Base-by-base conservation (phyloP, 2,329 filamentous ascomycete species). In the Rutstroemia sp. region DNA sequence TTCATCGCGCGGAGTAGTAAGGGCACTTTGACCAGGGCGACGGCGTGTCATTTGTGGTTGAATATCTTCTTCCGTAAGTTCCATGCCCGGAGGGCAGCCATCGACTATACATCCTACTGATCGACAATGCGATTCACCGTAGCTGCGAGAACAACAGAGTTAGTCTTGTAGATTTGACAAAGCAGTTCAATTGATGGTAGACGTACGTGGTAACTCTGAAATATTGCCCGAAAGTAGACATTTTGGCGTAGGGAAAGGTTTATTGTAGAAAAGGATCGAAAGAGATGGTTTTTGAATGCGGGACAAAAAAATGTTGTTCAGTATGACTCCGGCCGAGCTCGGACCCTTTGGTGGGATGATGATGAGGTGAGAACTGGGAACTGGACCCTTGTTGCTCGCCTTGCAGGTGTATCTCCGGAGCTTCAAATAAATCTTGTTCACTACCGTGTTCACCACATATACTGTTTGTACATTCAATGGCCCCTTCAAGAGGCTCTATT, bases 41-140 rank as follows among this genome's bases (percentile, higher is more conserved):
- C 92, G 83, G 62, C 92, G 86, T 61, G 87, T 95, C 82, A 97
- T 89, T 75, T 96, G 91, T 49, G 91, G 91, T 75, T 99, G 92
- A 70, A 97, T 95, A 69, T 95, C 90, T 54, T 77, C 79, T 73
- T 96, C 92, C 61, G 83, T 87, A 71, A 97, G 83, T 67, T 85
- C 77, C 79, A 97, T 86, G 67, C 90, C 89, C 14, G 94, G 92
- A 38, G 92, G 94, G 69, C 85, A 88, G 66, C 91, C 91, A 71
- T 97, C 92, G 73, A 97, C 86, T 68, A 97, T 96, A 77, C 90
- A 95, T 69, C 91, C 92, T 67, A 97, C 91, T 34, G 88, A 92
- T 68, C 86, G 87, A 77, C 92, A 95, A 76, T 96, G 92, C 57
- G 89, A 95, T 73, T 92, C 88, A 71, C 88, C 88, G 76, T 89